These are phyloP conservation scores for Haematococcus lacustris DNA, from an alignment of 139 green algal species.

Conservation along the genomic window DNA sequence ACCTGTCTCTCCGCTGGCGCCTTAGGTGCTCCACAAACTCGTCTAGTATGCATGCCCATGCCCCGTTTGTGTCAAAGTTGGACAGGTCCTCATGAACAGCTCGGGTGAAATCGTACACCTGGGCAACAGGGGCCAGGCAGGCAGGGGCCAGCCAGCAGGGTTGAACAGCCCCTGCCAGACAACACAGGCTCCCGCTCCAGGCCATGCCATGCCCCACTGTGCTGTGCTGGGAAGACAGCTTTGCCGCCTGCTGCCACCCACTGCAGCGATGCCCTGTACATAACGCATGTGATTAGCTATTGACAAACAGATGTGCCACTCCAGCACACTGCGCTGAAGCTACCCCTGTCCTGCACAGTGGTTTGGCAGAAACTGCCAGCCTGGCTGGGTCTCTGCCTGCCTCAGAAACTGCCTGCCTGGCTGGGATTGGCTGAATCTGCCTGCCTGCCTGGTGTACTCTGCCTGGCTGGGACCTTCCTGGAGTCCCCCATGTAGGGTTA, in stretches of 20 bases:
- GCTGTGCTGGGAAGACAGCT: not conserved
- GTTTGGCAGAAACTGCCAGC: too few relatives aligned
- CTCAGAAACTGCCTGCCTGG: too few relatives aligned
- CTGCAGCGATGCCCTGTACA: not conserved
- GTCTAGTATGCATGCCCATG: conserved; percentile 53
- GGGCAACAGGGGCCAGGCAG: too few relatives aligned
- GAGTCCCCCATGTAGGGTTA: too few relatives aligned
- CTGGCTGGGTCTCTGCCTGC: too few relatives aligned
- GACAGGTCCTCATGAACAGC: conserved; percentile 61
- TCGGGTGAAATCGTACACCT: conserved; percentile 68
- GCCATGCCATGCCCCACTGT: not conserved
- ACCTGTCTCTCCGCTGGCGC: too few relatives aligned
- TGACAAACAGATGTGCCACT: not conserved
- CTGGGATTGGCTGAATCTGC: too few relatives aligned
- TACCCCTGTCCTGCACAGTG: not conserved
- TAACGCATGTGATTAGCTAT: not conserved
- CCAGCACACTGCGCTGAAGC: not conserved
- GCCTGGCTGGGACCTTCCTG: too few relatives aligned
- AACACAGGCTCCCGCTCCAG: too few relatives aligned
- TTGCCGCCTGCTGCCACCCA: not conserved
- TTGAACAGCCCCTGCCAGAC: too few relatives aligned
- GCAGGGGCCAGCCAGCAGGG: too few relatives aligned
- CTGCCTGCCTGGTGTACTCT: too few relatives aligned
- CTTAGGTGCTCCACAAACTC: conserved; percentile 60
- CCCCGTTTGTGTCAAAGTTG: conserved; percentile 61